phyloP scores from a whole-genome alignment of 805 yeast genomes.

The Ogataea angusta region DNA sequence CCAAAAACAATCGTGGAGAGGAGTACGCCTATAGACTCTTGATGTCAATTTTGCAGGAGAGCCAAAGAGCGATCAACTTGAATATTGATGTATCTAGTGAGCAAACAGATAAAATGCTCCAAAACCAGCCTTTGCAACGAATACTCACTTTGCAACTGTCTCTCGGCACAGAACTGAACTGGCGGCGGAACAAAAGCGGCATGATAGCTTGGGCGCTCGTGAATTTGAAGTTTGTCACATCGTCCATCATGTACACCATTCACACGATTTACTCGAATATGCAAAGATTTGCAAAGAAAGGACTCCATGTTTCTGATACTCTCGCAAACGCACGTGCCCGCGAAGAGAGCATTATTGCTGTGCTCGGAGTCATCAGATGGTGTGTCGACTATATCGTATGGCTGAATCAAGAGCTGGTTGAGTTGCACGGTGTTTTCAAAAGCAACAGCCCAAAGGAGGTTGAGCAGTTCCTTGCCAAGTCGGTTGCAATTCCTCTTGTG shows the following conservation, averaged over 20 bases:
- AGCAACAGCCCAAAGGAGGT: slow-evolving; percentile 20
- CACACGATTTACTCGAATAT: slow-evolving; percentile 64
- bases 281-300: slow-evolving; percentile 54
- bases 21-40: slow-evolving; percentile 34
- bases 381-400: slow-evolving; percentile 72
- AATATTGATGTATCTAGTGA: slow-evolving; percentile 68
- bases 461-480: slow-evolving; percentile 21
- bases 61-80: slow-evolving; percentile 73
- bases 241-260: slow-evolving; percentile 62
- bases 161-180: slow-evolving; percentile 48
- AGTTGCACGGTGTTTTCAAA: slow-evolving; percentile 35
- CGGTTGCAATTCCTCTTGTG: slow-evolving; percentile 54
- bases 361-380: slow-evolving; percentile 85
- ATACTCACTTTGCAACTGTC: slow-evolving; percentile 66
- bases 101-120: slow-evolving; percentile 69
- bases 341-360: slow-evolving; percentile 59
- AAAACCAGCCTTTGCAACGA: slow-evolving; percentile 75
- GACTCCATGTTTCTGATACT: slow-evolving; percentile 46
- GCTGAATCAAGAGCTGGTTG: slow-evolving; percentile 67
- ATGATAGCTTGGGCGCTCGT: slow-evolving; percentile 59
- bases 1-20: slow-evolving; percentile 19
- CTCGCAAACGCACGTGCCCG: slow-evolving; percentile 40
- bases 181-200: slow-evolving; percentile 39
- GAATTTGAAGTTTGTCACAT: slow-evolving; percentile 67
- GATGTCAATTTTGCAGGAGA: slow-evolving; percentile 53